Evolutionary conservation across 2,329 filamentous ascomycete genomes (phyloP).

Genomic region (Fusarium sarcochroum): DNA sequence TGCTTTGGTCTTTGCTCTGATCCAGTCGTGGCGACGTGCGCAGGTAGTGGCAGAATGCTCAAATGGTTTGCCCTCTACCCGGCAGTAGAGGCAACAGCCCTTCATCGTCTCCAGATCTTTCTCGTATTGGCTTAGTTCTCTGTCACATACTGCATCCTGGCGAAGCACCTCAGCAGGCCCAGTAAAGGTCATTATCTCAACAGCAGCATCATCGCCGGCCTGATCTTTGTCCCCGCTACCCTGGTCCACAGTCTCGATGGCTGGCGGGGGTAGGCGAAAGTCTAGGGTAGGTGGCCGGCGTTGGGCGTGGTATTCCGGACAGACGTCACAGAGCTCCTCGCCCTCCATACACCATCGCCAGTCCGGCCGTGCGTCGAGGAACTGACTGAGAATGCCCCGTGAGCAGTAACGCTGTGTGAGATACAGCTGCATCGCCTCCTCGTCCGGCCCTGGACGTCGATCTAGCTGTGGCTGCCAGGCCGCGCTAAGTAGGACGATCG

Average conservation of each 20-base stretch:
- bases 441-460: not conserved
- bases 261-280: not conserved
- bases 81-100: not conserved
- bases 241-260: not conserved
- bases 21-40: not conserved
- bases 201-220: too few relatives aligned
- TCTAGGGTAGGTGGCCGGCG: not conserved
- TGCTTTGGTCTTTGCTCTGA: not conserved
- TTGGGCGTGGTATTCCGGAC: not conserved
- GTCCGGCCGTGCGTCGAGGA: not conserved
- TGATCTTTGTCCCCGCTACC: not conserved
- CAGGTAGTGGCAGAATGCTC: not conserved
- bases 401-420: not conserved
- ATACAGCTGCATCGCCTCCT: not conserved
- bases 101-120: not conserved
- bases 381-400: not conserved
- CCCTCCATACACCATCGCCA: not conserved
- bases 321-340: not conserved
- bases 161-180: not conserved
- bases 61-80: not conserved
- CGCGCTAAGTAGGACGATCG: not conserved
- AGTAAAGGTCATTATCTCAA: conserved; percentile 1
- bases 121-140: not conserved
- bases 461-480: not conserved
- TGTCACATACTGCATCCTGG: not conserved